Evolutionary conservation across 331 rosid genomes (phyloP), one percentile per base, ranked within the genome.

Genomic region (Phaseolus coccineus): DNA sequence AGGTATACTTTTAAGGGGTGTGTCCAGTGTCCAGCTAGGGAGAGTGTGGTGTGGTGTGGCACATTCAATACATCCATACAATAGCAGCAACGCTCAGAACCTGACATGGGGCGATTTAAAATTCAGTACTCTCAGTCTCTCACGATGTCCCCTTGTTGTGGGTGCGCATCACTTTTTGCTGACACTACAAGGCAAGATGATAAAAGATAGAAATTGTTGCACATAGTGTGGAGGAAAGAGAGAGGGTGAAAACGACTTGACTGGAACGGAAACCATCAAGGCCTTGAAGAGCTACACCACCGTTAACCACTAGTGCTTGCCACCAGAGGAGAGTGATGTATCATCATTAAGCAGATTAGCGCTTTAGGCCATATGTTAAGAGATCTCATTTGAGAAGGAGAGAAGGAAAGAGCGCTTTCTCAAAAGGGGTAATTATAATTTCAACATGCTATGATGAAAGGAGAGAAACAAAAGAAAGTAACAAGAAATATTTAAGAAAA

Each of bases 231-330:
- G 69, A 62, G 73, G 75, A 66, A 59, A 82, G 72, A 69, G 87
- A 79, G 71, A 77, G 74, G 30, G 15, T 66, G 89, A 95, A 85
- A 95, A 89, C 19, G 99, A 95, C 99, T 8, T 85, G 97, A 95
- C 98, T 75, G 73, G 89, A 95, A 85, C 90, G 80, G 81, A 85
- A 88, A 85, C 89, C 98, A 89, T 85, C 94, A 91, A 89, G 86
- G 59, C 83, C 71, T 81, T 56, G 71, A 74, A 40, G 47, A 47
- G 73, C 27, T 46, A 31, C 48, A 25, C 42, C 39, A 28, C 69
- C 80, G 48, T 81, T 83, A 79, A 82, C 14, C 47, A 31, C 46
- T 63, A 61, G 68, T 61, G 68, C 68, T 61, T 61, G 68, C 68
- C 68, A 62, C 68, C 68, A 63, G 47, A 15, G 27, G 25, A 63